These are phyloP conservation scores for Coemansia interrupta DNA, from an alignment of 192 early-diverging fungal species.

Conservation along the genomic window DNA sequence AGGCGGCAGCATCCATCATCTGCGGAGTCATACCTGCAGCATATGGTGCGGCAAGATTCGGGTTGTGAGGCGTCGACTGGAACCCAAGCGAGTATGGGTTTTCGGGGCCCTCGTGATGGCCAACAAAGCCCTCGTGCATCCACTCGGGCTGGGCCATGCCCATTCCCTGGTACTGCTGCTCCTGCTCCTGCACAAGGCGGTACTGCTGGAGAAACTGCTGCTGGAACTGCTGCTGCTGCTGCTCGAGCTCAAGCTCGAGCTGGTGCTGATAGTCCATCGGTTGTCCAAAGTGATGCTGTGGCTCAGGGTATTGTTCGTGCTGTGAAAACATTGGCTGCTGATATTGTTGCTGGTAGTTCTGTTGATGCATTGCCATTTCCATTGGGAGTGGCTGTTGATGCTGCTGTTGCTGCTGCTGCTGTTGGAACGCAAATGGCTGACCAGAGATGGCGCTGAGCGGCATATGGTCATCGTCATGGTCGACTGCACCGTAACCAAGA, in stretches of 20 bases:
- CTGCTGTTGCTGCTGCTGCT: neutral
- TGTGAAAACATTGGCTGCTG: constrained; percentile 3
- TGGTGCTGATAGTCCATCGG: constrained; percentile 26
- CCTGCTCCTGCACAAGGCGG: constrained; percentile 30
- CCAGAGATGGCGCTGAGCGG: constrained; percentile 30
- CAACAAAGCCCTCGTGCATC: constrained; percentile 38
- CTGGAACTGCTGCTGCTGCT: constrained; percentile 48
- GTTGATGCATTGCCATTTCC: constrained; percentile 12
- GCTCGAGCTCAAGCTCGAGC: constrained; percentile 42
- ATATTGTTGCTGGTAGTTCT: constrained; percentile 14
- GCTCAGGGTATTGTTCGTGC: neutral
- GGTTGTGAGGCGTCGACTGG: constrained; percentile 36
- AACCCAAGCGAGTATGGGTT: constrained; percentile 30
- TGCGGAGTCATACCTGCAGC: constrained; percentile 1
- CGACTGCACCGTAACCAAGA: neutral
- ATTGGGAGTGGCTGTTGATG: neutral
- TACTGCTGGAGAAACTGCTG: constrained; percentile 47
- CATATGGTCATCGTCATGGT: constrained; percentile 33
- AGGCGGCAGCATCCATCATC: neutral
- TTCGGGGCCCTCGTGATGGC: constrained; percentile 14
- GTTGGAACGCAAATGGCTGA: neutral
- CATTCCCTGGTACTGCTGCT: constrained; percentile 16
- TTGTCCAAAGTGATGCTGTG: constrained; percentile 6
- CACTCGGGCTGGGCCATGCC: constrained; percentile 14
- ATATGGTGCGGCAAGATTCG: constrained; percentile 23